Conservation (phyloP, 2,329 filamentous ascomycete species). For the Elsinoe fawcettii region DNA sequence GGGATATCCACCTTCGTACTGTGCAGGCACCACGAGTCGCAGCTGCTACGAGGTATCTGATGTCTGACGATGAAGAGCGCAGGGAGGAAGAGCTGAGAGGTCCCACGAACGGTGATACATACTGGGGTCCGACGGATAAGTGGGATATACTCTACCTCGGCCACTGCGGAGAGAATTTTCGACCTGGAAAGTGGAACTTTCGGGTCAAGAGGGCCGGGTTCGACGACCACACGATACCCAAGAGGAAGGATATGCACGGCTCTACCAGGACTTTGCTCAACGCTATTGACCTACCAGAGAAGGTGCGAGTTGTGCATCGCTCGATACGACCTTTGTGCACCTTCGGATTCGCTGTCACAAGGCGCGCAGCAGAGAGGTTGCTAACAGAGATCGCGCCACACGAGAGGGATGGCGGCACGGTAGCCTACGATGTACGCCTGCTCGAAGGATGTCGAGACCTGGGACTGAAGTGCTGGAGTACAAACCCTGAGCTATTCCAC, state of each 20-base stretch:
- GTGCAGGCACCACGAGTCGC: constrained; percentile 36
- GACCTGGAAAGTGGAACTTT: constrained; percentile 23
- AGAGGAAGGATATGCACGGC: constrained; percentile 29
- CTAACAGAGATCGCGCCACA: constrained; percentile 31
- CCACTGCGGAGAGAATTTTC: constrained; percentile 37
- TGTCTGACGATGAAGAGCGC: neutral
- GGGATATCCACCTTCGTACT: constrained; percentile 38
- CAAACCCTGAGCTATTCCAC: constrained; percentile 36
- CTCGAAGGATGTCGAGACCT: constrained; percentile 33
- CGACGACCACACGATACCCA: constrained; percentile 32
- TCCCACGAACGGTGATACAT: constrained; percentile 18
- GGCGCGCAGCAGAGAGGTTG: constrained; percentile 29
- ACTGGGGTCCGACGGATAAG: constrained; percentile 33
- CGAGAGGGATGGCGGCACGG: constrained; percentile 25
- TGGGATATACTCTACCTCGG: constrained; percentile 37
- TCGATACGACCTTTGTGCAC: constrained; percentile 39
- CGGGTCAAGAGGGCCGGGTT: constrained; percentile 27
- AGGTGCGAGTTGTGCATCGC: constrained; percentile 34
- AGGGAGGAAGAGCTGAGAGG: constrained; percentile 7
- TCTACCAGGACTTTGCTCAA: constrained; percentile 34
- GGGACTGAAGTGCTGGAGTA: constrained; percentile 30
- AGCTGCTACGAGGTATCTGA: constrained; percentile 32
- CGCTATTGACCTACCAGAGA: constrained; percentile 30
- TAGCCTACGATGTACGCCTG: constrained; percentile 36
- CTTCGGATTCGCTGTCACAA: constrained; percentile 38